Evolutionary conservation across 257 asterid genomes (phyloP), one percentile per base, ranked within the genome.

Genomic region (Solanum megistacrolobum): DNA sequence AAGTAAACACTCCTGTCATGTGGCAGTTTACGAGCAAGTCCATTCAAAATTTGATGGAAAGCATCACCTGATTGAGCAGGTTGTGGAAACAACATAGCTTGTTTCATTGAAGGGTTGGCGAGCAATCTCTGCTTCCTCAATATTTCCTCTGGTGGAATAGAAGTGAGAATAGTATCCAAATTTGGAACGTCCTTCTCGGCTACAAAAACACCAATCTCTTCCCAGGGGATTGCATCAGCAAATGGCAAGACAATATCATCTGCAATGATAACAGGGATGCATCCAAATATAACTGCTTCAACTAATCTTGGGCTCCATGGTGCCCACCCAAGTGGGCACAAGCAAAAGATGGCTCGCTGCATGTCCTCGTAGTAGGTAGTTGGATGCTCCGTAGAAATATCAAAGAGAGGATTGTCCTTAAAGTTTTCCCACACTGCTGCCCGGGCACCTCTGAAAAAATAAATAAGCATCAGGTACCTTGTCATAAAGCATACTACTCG

Each of bases 251-350:
- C 96, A 6, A 96, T 96, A 83, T 95, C 99, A 79, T 96, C 99
- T 20, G 98, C 98, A 83, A 96, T 95, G 74, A 96, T 96, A 12
- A 95, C 98, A 5, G 98, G 99, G 85, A 96, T 94, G 81, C 99
- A 96, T 3, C 99, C 99, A 65, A 96, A 95, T 27, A 96, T 90
- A 16, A 96, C 99, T 7, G 99, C 98, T 89, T 96, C 99, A 2
- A 96, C 99, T 65, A 96, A 92, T 78, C 99, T 91, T 14, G 98
- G 99, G 86, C 99, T 95, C 98, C 99, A 96, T 31, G 99, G 99
- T 18, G 99, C 98, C 99, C 99, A 96, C n/a, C 99, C 99, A 32
- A 96, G 96, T 3, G 99, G 99, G 65, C 99, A 96, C 87, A 96
- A 89, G 79, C 99, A 96, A 89, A 96, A 96, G 62, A 95, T 89